These are phyloP conservation scores for Dioscorea alata DNA, from an alignment of 106 monocot genomes.

Conservation along the genomic window DNA sequence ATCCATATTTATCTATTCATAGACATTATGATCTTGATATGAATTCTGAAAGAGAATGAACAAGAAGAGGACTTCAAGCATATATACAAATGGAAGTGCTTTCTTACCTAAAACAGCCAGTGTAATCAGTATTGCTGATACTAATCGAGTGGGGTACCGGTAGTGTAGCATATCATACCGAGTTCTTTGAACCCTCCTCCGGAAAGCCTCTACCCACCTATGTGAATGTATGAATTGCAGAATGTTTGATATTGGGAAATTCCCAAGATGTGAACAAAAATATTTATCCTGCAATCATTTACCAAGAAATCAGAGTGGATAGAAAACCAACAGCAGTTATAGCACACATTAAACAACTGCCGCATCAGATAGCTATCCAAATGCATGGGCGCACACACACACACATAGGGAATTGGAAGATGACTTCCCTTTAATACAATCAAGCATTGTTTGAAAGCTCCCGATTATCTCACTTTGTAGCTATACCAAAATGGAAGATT, in stretches of 20 bases:
- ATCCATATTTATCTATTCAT: too few species aligned
- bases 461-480: not conserved
- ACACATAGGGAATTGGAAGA: not conserved
- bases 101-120: slow-evolving; percentile 30
- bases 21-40: too few species aligned
- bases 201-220: not conserved
- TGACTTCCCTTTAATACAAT: not conserved
- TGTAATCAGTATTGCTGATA: slow-evolving; percentile 15
- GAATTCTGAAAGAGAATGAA: too few species aligned
- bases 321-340: not conserved
- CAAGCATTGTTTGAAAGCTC: not conserved
- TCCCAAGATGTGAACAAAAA: not conserved
- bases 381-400: not conserved
- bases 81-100: too few species aligned
- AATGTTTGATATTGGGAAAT: too few species aligned
- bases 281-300: not conserved
- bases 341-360: too few species aligned
- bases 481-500: not conserved
- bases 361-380: too few species aligned
- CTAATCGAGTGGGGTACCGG: slow-evolving; percentile 9
- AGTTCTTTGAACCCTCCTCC: slow-evolving; percentile 16
- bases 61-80: too few species aligned
- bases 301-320: too few species aligned
- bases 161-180: slow-evolving; percentile 6
- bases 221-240: not conserved